Conservation (phyloP, 139 green algal genomes). For the Klebsormidium nitens region DNA sequence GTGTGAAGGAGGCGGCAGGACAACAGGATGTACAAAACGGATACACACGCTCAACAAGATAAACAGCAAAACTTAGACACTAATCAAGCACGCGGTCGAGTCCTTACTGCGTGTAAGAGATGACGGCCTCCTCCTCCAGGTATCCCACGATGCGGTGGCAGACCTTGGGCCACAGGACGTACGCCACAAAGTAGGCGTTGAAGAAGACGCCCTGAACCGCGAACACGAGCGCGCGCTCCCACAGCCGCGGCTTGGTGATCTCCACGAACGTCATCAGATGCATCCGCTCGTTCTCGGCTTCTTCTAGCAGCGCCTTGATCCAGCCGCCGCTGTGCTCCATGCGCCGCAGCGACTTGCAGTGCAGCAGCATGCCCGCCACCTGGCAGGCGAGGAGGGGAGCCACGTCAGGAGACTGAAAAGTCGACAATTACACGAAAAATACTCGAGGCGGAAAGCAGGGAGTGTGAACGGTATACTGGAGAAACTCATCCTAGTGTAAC, state of each 20-base stretch:
- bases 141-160: constrained; percentile 88
- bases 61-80: too few relatives aligned
- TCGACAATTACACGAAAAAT: too few relatives aligned
- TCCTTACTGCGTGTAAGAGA: constrained; percentile 89
- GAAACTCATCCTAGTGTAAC: too few relatives aligned
- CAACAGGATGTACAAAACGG: too few relatives aligned
- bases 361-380: constrained; percentile 83
- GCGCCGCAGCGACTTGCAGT: constrained; percentile 72
- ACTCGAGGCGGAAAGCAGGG: too few relatives aligned
- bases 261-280: constrained; percentile 87
- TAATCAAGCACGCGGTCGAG: too few relatives aligned
- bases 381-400: too few relatives aligned
- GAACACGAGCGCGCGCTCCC: constrained; percentile 78
- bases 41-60: too few relatives aligned
- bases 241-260: constrained; percentile 52
- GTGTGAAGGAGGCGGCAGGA: too few relatives aligned
- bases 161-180: constrained; percentile 66
- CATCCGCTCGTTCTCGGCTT: constrained; percentile 91
- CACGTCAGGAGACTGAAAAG: too few relatives aligned
- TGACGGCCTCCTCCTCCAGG: constrained; percentile 91
- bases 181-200: constrained; percentile 77
- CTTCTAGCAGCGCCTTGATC: constrained; percentile 94
- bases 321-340: constrained; percentile 77
- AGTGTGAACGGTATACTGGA: too few relatives aligned
- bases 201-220: constrained; percentile 72